Conservation (phyloP, 1,284 basidiomycete genomes). For the Uromyces viciae-fabae region DNA sequence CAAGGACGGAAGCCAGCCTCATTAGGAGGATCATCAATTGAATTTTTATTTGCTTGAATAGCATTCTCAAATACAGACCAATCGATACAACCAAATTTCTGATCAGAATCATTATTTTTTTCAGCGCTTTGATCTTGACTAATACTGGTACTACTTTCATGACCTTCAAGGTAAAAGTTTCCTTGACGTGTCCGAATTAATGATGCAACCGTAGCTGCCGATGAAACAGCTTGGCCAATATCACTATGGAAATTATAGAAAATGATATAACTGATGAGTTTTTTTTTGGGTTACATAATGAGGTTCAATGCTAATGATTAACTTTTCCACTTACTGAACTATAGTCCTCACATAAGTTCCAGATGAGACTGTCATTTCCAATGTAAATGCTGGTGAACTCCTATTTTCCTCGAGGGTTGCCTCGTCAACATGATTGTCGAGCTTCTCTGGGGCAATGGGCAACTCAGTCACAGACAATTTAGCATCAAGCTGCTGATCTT, state of each 20-base stretch:
- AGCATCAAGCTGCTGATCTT: neutral
- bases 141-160: conserved; percentile 49
- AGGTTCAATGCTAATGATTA: no score
- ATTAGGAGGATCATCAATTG: neutral
- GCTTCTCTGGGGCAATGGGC: conserved; percentile 16
- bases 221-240: conserved; percentile 72
- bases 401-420: conserved; percentile 47
- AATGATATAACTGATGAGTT: neutral
- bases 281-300: no score
- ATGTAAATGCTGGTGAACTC: conserved; percentile 71
- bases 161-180: conserved; percentile 67
- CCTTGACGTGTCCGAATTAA: conserved; percentile 81
- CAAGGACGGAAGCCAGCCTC: conserved; percentile 18
- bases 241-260: conserved; percentile 57
- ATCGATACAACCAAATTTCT: conserved; percentile 63
- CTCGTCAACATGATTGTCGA: conserved; percentile 49
- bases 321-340: conserved; percentile 59
- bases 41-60: conserved; percentile 1
- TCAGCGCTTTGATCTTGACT: conserved; percentile 49
- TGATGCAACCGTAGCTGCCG: conserved; percentile 84
- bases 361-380: conserved; percentile 86
- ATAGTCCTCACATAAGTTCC: conserved; percentile 84
- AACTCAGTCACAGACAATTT: neutral
- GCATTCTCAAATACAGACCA: conserved; percentile 76
- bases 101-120: conserved; percentile 54